Conservation (phyloP, 345 rosid species). For the Melastoma malabathricum region DNA sequence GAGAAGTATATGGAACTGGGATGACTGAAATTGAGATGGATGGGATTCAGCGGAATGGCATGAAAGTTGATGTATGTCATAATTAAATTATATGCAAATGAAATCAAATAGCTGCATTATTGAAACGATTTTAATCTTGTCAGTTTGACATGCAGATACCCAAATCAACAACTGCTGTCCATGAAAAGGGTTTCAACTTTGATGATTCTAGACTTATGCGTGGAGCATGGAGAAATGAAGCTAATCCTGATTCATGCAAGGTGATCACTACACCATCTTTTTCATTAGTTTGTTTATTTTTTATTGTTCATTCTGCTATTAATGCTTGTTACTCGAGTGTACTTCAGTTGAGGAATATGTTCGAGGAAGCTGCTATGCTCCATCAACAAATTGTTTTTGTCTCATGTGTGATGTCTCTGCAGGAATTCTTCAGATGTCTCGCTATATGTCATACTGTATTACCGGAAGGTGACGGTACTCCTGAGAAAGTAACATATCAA, state of each 20-base stretch:
- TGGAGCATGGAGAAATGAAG: conserved; percentile 98
- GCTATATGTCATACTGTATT: conserved; percentile 99
- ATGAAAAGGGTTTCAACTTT: conserved; percentile 93
- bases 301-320: too few relatives aligned
- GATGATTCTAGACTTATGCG: conserved; percentile 82
- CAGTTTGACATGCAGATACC: conserved; percentile 23
- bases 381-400: background rate
- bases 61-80: conserved; percentile 42
- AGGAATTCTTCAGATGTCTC: conserved; percentile 98
- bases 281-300: too few relatives aligned
- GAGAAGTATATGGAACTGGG: conserved; percentile 85
- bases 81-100: too few relatives aligned
- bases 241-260: conserved; percentile 89
- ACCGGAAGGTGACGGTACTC: conserved; percentile 96
- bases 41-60: conserved; percentile 56
- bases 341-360: background rate
- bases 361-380: background rate
- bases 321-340: background rate
- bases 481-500: conserved; percentile 85
- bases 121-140: background rate
- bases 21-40: conserved; percentile 87
- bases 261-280: conserved; percentile 16
- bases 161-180: conserved; percentile 32
- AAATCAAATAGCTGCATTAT: background rate
- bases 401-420: conserved; percentile 9